These are phyloP conservation scores for Pontederia paniculata DNA, from an alignment of 176 grass and related monocot genomes.

Conservation along the genomic window DNA sequence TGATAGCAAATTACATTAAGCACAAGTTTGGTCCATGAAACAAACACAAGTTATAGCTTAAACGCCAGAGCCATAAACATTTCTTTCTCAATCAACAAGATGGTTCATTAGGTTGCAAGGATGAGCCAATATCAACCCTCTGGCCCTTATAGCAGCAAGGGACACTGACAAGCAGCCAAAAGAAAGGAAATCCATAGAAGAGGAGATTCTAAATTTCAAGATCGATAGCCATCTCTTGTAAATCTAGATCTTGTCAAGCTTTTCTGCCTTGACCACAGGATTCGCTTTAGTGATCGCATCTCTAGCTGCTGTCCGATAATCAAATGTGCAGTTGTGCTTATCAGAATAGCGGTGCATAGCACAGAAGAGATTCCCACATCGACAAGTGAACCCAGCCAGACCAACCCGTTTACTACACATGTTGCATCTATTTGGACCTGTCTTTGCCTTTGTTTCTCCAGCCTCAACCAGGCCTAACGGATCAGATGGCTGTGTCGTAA, in stretches of 20 bases:
- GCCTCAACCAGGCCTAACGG: constrained; percentile 11
- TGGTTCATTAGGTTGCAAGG: constrained; percentile 22
- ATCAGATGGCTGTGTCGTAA: constrained; percentile 22
- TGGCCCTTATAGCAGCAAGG: constrained; percentile 22
- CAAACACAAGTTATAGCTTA: constrained; percentile 45
- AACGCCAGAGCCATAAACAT: constrained; percentile 43
- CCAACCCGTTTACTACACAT: constrained; percentile 72
- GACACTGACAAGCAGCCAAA: too few species aligned
- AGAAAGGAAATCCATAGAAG: constrained; percentile 3
- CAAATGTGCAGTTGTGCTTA: constrained; percentile 80
- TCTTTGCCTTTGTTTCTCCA: constrained; percentile 42
- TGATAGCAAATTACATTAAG: constrained; percentile 48
- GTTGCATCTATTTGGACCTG: constrained; percentile 58
- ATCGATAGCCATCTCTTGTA: background rate
- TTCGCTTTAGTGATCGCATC: constrained; percentile 94
- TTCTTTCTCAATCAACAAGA: constrained; percentile 33
- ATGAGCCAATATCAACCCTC: constrained; percentile 20
- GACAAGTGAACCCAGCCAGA: constrained; percentile 77
- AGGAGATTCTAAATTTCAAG: constrained; percentile 12
- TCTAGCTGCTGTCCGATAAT: constrained; percentile 73
- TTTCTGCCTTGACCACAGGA: constrained; percentile 85
- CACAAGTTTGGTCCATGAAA: constrained; percentile 25
- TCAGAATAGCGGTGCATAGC: constrained; percentile 64
- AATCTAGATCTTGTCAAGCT: constrained; percentile 88
- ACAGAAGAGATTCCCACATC: constrained; percentile 78